phyloP scores from a whole-genome alignment of 352 stramenopile species.

The Phytophthora podocarpi region DNA sequence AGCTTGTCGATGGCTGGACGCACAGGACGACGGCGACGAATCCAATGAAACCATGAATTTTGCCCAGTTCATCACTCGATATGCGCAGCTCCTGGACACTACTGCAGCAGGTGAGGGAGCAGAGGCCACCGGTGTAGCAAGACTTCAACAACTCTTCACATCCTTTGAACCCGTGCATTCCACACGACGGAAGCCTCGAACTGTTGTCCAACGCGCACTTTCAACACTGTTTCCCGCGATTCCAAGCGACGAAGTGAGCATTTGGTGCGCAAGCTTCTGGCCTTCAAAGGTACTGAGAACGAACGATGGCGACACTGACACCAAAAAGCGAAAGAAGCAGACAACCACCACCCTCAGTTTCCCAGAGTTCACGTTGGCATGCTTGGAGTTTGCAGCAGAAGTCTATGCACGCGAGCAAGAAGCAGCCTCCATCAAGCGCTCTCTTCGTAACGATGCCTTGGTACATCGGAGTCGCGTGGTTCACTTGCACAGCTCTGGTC shows the following conservation, averaged over 20 bases:
- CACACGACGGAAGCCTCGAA: slow-evolving; percentile 35
- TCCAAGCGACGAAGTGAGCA: slow-evolving; percentile 27
- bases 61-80: slow-evolving; percentile 70
- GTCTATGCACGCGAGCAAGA: slow-evolving; percentile 22
- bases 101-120: not conserved
- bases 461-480: slow-evolving; percentile 67
- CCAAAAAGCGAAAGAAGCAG: slow-evolving; percentile 2
- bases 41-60: slow-evolving; percentile 42
- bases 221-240: slow-evolving; percentile 38
- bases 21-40: slow-evolving; percentile 11
- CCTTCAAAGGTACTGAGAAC: slow-evolving; percentile 6
- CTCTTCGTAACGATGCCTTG: slow-evolving; percentile 53
- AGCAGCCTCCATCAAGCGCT: slow-evolving; percentile 26
- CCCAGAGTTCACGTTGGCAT: slow-evolving; percentile 65
- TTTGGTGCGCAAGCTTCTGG: slow-evolving; percentile 41
- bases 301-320: not conserved
- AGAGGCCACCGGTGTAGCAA: slow-evolving; percentile 32
- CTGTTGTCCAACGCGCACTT: slow-evolving; percentile 34
- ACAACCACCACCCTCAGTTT: slow-evolving; percentile 38
- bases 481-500: slow-evolving; percentile 70
- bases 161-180: slow-evolving; percentile 42
- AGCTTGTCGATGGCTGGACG: slow-evolving; percentile 31
- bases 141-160: slow-evolving; percentile 47
- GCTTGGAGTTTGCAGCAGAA: slow-evolving; percentile 56
- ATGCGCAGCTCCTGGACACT: slow-evolving; percentile 47